phyloP scores from a whole-genome alignment of 257 asterid genomes.

The Scutellaria minor region DNA sequence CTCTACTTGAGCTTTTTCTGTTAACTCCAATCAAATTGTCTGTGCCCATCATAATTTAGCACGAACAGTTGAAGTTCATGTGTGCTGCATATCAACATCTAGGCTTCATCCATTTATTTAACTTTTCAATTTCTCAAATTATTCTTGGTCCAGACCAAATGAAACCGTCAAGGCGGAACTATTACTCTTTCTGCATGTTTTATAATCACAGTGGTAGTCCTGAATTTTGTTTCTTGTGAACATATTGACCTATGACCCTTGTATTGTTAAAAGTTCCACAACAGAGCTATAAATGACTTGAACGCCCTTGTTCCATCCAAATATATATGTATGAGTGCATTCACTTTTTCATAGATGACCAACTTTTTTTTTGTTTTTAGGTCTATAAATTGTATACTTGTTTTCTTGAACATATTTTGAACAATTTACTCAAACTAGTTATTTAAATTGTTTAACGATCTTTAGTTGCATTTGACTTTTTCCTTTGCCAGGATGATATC shows the following conservation, averaged over 20 bases:
- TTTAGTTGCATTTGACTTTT: not conserved
- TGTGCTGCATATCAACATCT: constrained; percentile 7
- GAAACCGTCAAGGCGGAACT: not conserved
- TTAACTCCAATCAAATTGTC: not conserved
- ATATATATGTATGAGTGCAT: not conserved
- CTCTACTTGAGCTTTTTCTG: not conserved
- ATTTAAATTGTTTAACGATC: not conserved
- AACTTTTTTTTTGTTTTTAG: too few species aligned
- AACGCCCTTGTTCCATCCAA: not conserved
- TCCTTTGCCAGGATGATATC: not conserved
- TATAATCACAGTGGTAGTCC: not conserved
- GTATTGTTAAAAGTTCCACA: not conserved
- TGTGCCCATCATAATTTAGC: not conserved
- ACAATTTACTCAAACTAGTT: not conserved
- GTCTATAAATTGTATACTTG: too few species aligned
- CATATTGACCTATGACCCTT: not conserved
- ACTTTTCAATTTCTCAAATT: not conserved
- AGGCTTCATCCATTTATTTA: not conserved
- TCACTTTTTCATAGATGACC: not conserved
- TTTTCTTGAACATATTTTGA: too few species aligned
- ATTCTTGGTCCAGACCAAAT: not conserved
- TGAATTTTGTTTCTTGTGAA: not conserved
- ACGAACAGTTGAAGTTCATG: not conserved
- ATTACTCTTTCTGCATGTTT: constrained; percentile 3
- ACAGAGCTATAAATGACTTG: constrained; percentile 12